Conservation (phyloP, 225 moss, liverwort and hornwort genomes). For the Marchantia paleacea region DNA sequence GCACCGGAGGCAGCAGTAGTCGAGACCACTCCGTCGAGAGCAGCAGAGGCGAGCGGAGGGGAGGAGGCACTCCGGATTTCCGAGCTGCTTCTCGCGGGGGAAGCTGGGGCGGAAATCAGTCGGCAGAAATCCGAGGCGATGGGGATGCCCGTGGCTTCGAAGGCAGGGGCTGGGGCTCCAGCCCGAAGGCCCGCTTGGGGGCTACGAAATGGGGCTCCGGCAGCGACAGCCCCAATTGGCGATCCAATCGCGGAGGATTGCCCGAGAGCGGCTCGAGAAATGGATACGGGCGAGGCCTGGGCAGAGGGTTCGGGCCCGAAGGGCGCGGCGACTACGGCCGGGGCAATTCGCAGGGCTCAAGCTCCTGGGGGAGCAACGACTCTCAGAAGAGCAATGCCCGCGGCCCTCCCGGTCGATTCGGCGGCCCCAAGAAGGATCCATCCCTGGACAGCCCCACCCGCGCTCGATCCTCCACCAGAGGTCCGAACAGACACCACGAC, state of each 20-base stretch:
- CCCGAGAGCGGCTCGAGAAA: constrained; percentile 12
- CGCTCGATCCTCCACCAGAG: not conserved
- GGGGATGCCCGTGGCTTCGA: constrained; percentile 9
- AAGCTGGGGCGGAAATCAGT: constrained; percentile 2
- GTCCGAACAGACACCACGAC: not conserved
- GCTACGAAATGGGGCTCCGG: constrained; percentile 11
- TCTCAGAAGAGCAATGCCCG: constrained; percentile 3
- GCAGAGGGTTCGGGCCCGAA: constrained; percentile 3
- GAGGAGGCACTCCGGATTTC: constrained; percentile 8
- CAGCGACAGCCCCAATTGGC: constrained; percentile 32
- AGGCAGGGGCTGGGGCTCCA: constrained; percentile 20
- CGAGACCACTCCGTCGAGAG: constrained; percentile 41
- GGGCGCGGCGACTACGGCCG: constrained; percentile 13
- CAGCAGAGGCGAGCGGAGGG: constrained; percentile 19
- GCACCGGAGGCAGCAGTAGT: constrained; percentile 33
- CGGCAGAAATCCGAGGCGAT: not conserved
- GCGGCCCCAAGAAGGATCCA: constrained; percentile 1
- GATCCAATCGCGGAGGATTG: constrained; percentile 23
- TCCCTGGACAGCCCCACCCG: not conserved
- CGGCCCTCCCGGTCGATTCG: not conserved
- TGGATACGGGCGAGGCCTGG: constrained; percentile 6
- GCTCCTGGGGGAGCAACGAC: constrained; percentile 1
- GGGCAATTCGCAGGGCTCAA: constrained; percentile 11
- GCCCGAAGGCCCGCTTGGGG: constrained; percentile 13
- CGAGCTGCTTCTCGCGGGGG: not conserved